These are phyloP conservation scores for Lablab purpureus DNA, from an alignment of 306 rosid genomes.

Conservation along the genomic window DNA sequence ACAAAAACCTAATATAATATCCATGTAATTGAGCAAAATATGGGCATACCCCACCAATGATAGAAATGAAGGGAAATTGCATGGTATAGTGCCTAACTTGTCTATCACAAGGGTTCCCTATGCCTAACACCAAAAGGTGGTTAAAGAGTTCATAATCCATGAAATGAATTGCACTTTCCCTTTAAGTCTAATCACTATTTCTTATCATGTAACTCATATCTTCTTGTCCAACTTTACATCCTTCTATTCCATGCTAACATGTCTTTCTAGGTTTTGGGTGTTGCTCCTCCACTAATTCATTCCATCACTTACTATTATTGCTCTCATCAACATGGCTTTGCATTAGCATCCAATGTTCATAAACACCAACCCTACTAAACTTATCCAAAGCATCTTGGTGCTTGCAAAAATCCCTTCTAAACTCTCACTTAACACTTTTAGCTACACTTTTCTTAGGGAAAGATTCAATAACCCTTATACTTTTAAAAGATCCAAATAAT, in stretches of 20 bases:
- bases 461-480: too few species aligned
- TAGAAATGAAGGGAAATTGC: not conserved
- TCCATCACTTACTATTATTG: not conserved
- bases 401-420: too few species aligned
- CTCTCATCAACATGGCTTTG: not conserved
- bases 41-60: not conserved
- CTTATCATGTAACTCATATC: too few species aligned
- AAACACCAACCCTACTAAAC: too few species aligned
- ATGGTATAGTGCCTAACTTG: not conserved
- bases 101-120: not conserved
- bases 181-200: not conserved
- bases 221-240: not conserved
- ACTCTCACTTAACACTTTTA: too few species aligned
- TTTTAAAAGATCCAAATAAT: too few species aligned
- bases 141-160: not conserved
- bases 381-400: too few species aligned
- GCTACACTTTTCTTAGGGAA: too few species aligned
- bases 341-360: too few species aligned
- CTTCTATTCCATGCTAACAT: not conserved
- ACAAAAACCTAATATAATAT: not conserved
- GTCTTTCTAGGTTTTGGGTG: not conserved
- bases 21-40: not conserved
- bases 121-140: not conserved
- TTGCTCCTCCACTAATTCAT: not conserved
- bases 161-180: not conserved